A percentile compares a stretch with the other conserved stretches of the same genome.
Evolutionary conservation across 371 early-diverging fungal genomes (phyloP).

Genomic region (Ordospora pajunii): DNA sequence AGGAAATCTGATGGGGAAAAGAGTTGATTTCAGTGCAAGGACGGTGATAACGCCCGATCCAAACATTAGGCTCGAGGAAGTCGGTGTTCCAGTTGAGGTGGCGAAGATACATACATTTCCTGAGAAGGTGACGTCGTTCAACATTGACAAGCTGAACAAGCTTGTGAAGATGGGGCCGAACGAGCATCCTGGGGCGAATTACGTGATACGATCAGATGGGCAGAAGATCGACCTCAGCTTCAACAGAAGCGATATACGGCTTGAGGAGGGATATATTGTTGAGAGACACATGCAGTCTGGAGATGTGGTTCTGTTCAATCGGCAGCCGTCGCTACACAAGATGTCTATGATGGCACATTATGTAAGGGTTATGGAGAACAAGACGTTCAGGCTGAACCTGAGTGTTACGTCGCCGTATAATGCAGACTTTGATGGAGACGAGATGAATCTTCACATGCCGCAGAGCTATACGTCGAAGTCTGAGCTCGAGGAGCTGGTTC

Average conservation of each 20-base stretch:
- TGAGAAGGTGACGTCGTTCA: constrained; percentile 92
- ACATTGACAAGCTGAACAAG: constrained; percentile 76
- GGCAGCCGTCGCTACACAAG: constrained; percentile 98
- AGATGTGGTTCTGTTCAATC: constrained; percentile 95
- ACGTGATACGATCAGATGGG: constrained; percentile 87
- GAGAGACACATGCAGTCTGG: constrained; percentile 90
- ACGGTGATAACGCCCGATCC: constrained; percentile 99
- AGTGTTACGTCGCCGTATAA: constrained; percentile 98
- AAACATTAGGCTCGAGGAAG: constrained; percentile 86
- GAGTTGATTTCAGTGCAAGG: constrained; percentile 97
- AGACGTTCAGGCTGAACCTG: constrained; percentile 93
- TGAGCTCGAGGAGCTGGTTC: constrained; percentile 83
- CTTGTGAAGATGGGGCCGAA: constrained; percentile 86
- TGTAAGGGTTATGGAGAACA: constrained; percentile 91
- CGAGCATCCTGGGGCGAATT: constrained; percentile 95
- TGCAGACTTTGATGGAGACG: constrained; percentile 99
- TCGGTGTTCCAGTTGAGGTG: constrained; percentile 93
- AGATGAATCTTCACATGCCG: constrained; percentile 99
- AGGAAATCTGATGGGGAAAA: constrained; percentile 99
- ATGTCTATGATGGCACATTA: constrained; percentile 99
- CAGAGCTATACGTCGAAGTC: constrained; percentile 83
- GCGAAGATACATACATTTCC: constrained; percentile 94
- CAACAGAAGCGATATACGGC: constrained; percentile 74
- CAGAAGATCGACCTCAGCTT: constrained; percentile 87
- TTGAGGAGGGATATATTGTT: constrained; percentile 83